phyloP scores from a whole-genome alignment of 208 protist species.

The Leishmania gerbilli region DNA sequence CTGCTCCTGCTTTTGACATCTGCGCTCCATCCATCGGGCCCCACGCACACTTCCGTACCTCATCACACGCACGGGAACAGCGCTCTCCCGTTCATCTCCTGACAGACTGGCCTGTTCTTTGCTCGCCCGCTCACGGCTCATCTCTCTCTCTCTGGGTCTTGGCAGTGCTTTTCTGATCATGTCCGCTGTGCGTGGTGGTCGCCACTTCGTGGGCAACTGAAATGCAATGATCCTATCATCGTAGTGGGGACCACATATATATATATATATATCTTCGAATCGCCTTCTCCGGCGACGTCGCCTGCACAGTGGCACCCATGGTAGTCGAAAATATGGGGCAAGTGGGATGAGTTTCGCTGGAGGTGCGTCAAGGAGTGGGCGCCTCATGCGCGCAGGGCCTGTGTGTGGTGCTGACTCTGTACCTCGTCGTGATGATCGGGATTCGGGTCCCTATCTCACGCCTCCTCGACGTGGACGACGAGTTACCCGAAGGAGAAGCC shows the following conservation, averaged over 20 bases:
- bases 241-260: slow-evolving; percentile 4
- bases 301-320: slow-evolving; percentile 16
- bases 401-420: slow-evolving; percentile 28
- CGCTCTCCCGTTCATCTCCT: not conserved
- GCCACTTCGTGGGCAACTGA: slow-evolving; percentile 19
- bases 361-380: slow-evolving; percentile 21
- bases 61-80: too few species aligned
- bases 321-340: slow-evolving; percentile 10
- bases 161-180: not conserved
- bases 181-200: slow-evolving; percentile 21
- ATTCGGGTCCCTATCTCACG: slow-evolving; percentile 9
- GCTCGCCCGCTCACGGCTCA: not conserved
- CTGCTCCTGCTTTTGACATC: not conserved
- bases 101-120: not conserved
- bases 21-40: too few species aligned
- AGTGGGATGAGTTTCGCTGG: slow-evolving; percentile 23
- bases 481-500: not conserved
- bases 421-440: slow-evolving; percentile 20
- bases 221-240: slow-evolving; percentile 28
- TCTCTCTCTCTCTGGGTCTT: not conserved
- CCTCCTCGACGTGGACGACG: slow-evolving; percentile 12
- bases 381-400: slow-evolving; percentile 19
- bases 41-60: too few species aligned
- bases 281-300: slow-evolving; percentile 27
- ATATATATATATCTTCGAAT: slow-evolving; percentile 12